Base-by-base conservation (phyloP, 2,329 filamentous ascomycete genomes). In the Fusarium tjaetaba region DNA sequence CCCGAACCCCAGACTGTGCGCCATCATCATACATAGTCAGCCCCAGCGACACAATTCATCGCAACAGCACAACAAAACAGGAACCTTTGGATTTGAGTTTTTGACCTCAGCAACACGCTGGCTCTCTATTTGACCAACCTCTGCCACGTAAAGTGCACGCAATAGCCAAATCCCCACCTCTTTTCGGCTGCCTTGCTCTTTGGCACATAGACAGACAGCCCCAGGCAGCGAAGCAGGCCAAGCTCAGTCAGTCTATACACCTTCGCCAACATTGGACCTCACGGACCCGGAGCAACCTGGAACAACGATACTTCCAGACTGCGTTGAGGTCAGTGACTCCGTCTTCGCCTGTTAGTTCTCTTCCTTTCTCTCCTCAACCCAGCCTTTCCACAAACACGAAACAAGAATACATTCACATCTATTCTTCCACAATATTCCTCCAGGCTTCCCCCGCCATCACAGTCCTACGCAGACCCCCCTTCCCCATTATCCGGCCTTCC, bases 401-500 rank as follows among this genome's bases (percentile, higher is more conserved):
- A 45, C 52, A 41, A 41, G 64, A 55, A 67, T 57, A 49, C 51
- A 34, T 72, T 56, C 22, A 38, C 46, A 60, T 69, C 36, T 38
- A 28, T 65, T 34, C 48, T 65, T 65, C 43, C 30, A 46, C 39
- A 42, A 65, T 57, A 42, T 58, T 57, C 59, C 30, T 58, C 30
- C 38, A 59, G 51, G 52, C 59, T 32, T 57, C 57, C 74, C 71
- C 68, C 71, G 71, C 74, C 71, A 57, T 74, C 62, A 60, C 59
- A 62, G 34, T 67, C 63, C 60, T 66, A 70, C 66, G 48, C 64
- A 68, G 61, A 74, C 75, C 70, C 72, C 63, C 72, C 69, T 66
- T 74, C 72, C 69, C 76, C 70, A 74, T 78, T 68, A 66, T 65
- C 74, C 76, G 73, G 68, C 72, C 71, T 71, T 77, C 74, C 76